phyloP scores from a whole-genome alignment of 495 filamentous ascomycete species.

The Penicillium alfredii region DNA sequence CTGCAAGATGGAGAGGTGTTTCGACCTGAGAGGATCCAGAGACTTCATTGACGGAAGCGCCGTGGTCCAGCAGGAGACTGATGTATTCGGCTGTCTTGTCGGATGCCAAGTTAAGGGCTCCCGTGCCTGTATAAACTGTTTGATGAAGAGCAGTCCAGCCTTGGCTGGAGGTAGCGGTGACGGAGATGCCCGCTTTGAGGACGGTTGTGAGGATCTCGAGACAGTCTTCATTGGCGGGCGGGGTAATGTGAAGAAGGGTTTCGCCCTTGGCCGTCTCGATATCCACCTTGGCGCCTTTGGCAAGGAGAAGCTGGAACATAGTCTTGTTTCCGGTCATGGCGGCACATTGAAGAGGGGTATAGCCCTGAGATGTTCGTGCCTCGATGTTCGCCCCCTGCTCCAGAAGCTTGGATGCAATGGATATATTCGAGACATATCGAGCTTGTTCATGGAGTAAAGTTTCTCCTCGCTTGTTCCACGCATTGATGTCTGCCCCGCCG shows the following conservation, averaged over 20 bases:
- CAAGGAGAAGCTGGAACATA: conserved; percentile 24
- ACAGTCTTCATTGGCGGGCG: conserved; percentile 18
- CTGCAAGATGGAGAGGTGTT: conserved; percentile 29
- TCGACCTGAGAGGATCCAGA: conserved; percentile 9
- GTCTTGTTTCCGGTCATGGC: conserved; percentile 23
- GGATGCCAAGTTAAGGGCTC: conserved; percentile 9
- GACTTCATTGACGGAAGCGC: conserved; percentile 22
- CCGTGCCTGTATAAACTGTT: conserved; percentile 16
- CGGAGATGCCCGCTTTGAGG: conserved; percentile 11
- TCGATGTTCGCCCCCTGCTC: conserved; percentile 31
- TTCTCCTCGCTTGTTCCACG: conserved; percentile 23
- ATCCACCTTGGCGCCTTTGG: conserved; percentile 23
- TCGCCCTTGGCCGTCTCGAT: conserved; percentile 25
- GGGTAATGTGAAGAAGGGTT: conserved; percentile 25
- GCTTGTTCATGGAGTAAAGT: conserved; percentile 28
- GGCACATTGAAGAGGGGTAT: conserved; percentile 31
- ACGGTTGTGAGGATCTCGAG: conserved; percentile 25
- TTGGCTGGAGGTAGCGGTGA: conserved; percentile 13
- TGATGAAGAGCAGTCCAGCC: conserved; percentile 30
- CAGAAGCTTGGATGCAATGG: conserved; percentile 19
- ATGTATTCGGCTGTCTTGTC: conserved; percentile 23
- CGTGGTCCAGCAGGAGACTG: conserved; percentile 16
- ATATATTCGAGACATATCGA: background rate
- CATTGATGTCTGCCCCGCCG: conserved; percentile 32
- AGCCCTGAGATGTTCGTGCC: conserved; percentile 24